A percentile compares a stretch with the other conserved stretches of the same genome.
phyloP scores from a whole-genome alignment of 1,139 yeast genomes.

The Pneumocystis murina region DNA sequence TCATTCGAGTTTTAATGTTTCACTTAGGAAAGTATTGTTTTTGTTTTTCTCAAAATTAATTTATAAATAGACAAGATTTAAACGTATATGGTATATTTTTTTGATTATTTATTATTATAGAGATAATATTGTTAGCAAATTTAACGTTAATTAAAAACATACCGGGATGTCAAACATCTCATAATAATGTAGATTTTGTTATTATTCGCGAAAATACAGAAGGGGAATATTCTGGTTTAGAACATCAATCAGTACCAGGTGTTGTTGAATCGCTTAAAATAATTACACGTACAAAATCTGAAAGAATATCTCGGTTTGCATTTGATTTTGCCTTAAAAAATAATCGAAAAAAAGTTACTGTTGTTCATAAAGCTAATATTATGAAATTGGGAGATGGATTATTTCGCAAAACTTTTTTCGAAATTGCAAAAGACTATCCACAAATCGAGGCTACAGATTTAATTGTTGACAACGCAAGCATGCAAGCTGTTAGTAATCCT shows the following conservation, averaged over 20 bases:
- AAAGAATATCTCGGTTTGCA: constrained; percentile 94
- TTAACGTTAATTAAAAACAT: constrained; percentile 83
- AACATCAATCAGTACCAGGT: constrained; percentile 95
- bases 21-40: constrained; percentile 30
- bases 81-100: constrained; percentile 53
- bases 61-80: constrained; percentile 56
- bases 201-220: constrained; percentile 94
- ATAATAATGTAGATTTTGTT: constrained; percentile 79
- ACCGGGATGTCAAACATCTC: constrained; percentile 85
- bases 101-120: background rate
- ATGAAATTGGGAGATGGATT: constrained; percentile 98
- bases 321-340: constrained; percentile 88
- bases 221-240: constrained; percentile 97
- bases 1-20: constrained; percentile 80
- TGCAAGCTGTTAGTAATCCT: constrained; percentile 98
- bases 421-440: constrained; percentile 68
- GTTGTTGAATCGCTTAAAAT: constrained; percentile 93
- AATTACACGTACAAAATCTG: constrained; percentile 87
- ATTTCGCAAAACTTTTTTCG: constrained; percentile 86
- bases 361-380: constrained; percentile 97
- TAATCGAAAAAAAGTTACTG: constrained; percentile 84
- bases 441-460: constrained; percentile 73
- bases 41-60: background rate
- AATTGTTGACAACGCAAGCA: constrained; percentile 96
- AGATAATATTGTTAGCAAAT: constrained; percentile 31